Base-by-base conservation (phyloP, 2,329 filamentous ascomycete genomes). In the Colletotrichum neosansevieriae region DNA sequence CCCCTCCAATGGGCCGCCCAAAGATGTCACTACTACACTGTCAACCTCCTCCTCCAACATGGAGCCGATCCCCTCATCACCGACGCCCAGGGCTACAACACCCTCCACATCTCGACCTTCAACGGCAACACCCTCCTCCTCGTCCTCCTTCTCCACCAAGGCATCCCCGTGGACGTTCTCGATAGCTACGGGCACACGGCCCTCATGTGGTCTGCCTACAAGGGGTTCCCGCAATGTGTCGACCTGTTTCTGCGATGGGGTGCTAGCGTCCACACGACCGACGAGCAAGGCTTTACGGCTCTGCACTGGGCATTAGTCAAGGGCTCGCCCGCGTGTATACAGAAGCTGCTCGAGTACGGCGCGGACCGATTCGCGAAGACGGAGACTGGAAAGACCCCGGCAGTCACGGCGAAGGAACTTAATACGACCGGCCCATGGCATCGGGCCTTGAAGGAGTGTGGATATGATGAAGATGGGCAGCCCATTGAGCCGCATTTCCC, bases 131-230 rank as follows among this genome's bases (percentile, higher is more conserved):
- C 97, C 19, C 92, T 97, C 72, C 88, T 98, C 67, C 87, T 99
- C 32, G 90, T 94, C 57, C 87, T 99, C 1, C 88, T 99, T 7
- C 87, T 99, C 24, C 96, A 99, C 81, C 94, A 98, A 76, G 94
- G 96, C 76, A 96, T 99, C 69, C 93, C 94, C 15, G 94, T 99
- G 70, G 96, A 99, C 77, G 92, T 96, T 6, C 86, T 91, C 60
- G 96, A 99, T 80, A 89, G 89, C 58, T 95, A 94, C 77, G 94
- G 94, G 6, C 97, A 99, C 79, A 98, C 96, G 1, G 92, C 91
- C 69, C 85, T 99, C 70, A 99, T 99, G 96, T 99, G 96, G 96
- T 94, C 96, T 17, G 95, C 95, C 15, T 99, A 99, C 83, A 99
- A 99, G 80, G 96, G 97, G 40, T 98, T 91, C 77, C 93, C 95